Evolutionary conservation across 495 filamentous ascomycete genomes (phyloP).

Genomic region (Opeltia flavorubescens): DNA sequence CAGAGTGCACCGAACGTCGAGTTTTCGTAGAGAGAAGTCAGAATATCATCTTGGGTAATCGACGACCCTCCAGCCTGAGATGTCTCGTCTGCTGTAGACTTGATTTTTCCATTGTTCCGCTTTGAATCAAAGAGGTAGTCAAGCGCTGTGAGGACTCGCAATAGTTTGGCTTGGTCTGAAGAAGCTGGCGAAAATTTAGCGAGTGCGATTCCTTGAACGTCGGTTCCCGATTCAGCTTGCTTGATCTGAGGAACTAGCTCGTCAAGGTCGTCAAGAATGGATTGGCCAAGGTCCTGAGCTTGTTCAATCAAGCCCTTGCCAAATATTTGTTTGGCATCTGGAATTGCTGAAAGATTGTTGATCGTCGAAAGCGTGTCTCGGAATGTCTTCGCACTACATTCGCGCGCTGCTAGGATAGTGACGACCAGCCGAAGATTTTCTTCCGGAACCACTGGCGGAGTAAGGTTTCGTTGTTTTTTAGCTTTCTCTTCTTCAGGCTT

Average conservation of each 20-base stretch:
- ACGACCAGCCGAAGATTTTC: constrained; percentile 84
- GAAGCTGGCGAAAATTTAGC: constrained; percentile 91
- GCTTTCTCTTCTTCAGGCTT: constrained; percentile 40
- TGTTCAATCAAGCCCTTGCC: constrained; percentile 79
- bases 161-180: constrained; percentile 88
- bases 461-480: constrained; percentile 60
- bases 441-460: constrained; percentile 77
- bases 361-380: constrained; percentile 92
- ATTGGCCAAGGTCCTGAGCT: constrained; percentile 68
- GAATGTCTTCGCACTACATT: constrained; percentile 95
- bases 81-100: constrained; percentile 35
- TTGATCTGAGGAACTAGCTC: constrained; percentile 80
- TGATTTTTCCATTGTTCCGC: constrained; percentile 39
- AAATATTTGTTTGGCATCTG: constrained; percentile 79
- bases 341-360: constrained; percentile 89
- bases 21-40: constrained; percentile 79
- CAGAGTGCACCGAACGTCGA: constrained; percentile 79
- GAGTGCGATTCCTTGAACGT: constrained; percentile 86
- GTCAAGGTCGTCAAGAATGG: constrained; percentile 71
- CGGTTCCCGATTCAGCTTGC: constrained; percentile 73
- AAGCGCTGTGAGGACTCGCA: constrained; percentile 85
- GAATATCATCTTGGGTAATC: constrained; percentile 59
- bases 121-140: constrained; percentile 86
- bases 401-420: constrained; percentile 86
- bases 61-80: constrained; percentile 2